A percentile compares a stretch with the other conserved stretches of the same genome.
These are phyloP conservation scores for Jimgerdemannia lactiflua DNA, from an alignment of 192 early-diverging fungal genomes.

Conservation along the genomic window DNA sequence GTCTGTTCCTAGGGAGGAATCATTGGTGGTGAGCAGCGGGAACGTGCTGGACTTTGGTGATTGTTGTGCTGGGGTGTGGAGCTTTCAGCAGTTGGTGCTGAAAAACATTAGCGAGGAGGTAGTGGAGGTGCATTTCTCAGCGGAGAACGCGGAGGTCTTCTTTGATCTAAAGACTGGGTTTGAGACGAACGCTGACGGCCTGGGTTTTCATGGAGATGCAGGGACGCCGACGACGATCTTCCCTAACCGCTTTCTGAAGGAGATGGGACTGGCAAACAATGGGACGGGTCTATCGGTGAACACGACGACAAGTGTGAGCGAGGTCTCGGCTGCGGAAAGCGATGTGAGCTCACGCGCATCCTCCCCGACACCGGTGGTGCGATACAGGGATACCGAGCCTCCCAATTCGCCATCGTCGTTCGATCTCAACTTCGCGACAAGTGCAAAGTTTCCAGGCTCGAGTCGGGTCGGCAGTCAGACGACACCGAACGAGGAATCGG, in stretches of 20 bases:
- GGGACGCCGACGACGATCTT: not conserved
- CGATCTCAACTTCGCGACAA: not conserved
- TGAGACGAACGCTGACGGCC: no score
- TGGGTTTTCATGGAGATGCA: not conserved
- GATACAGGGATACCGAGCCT: not conserved
- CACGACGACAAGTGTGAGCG: constrained; percentile 39
- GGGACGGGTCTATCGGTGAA: not conserved
- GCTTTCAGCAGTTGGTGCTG: constrained; percentile 71
- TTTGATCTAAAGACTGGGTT: not conserved
- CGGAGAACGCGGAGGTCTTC: constrained; percentile 51
- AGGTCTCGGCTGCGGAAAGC: constrained; percentile 46
- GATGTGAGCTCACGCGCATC: constrained; percentile 41
- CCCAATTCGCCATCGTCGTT: not conserved
- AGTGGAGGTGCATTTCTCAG: constrained; percentile 72
- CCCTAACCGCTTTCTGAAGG: not conserved
- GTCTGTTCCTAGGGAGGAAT: constrained; percentile 70
- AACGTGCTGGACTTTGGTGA: constrained; percentile 90
- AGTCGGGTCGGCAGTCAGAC: not conserved
- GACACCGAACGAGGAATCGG: not conserved
- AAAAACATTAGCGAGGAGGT: constrained; percentile 77
- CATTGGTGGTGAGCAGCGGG: constrained; percentile 64
- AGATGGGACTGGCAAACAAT: constrained; percentile 2
- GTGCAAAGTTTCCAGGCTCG: not conserved
- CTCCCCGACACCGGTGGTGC: constrained; percentile 38
- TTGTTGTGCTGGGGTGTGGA: constrained; percentile 89